Percentiles rank a stretch among this genome's conserved stretches.
Evolutionary conservation across 306 rosid species (phyloP).

Genomic region (Acacia acuminata): DNA sequence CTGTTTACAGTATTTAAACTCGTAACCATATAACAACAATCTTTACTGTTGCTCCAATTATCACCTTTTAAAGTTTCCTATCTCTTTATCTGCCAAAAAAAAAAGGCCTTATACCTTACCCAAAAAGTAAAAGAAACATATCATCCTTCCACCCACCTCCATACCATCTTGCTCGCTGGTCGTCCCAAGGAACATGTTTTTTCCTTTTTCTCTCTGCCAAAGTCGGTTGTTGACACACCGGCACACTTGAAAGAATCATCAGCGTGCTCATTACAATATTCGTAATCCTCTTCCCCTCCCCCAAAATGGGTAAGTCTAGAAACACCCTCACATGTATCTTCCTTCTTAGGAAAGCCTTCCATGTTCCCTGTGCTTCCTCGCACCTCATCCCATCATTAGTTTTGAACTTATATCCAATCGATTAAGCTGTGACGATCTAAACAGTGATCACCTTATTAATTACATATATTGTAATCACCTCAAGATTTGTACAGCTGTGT

Average conservation of each 20-base stretch:
- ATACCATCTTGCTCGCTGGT: background rate
- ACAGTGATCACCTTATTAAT: background rate
- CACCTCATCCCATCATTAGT: slow-evolving; percentile 35
- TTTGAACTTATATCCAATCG: background rate
- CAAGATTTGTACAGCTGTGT: slow-evolving; percentile 9
- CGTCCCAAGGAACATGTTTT: slow-evolving; percentile 26
- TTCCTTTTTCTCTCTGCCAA: background rate
- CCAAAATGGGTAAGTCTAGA: slow-evolving; percentile 53
- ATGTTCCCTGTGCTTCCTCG: slow-evolving; percentile 34
- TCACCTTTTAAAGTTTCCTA: too few relatives aligned
- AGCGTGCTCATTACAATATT: slow-evolving; percentile 11
- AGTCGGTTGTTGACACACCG: background rate
- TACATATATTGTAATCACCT: background rate
- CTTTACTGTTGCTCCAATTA: too few relatives aligned
- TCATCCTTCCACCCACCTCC: background rate
- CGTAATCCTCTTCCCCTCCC: slow-evolving; percentile 16
- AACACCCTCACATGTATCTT: slow-evolving; percentile 18
- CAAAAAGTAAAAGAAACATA: background rate
- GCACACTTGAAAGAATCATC: slow-evolving; percentile 22
- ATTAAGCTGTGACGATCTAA: background rate
- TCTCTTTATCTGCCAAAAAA: slow-evolving; percentile 11
- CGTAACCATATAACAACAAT: too few relatives aligned
- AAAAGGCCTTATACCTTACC: too few relatives aligned
- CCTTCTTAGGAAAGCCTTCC: slow-evolving; percentile 40
- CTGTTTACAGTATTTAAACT: too few relatives aligned